Evolutionary conservation across 2,329 filamentous ascomycete species (phyloP).

Genomic region (Fusarium nygamai): DNA sequence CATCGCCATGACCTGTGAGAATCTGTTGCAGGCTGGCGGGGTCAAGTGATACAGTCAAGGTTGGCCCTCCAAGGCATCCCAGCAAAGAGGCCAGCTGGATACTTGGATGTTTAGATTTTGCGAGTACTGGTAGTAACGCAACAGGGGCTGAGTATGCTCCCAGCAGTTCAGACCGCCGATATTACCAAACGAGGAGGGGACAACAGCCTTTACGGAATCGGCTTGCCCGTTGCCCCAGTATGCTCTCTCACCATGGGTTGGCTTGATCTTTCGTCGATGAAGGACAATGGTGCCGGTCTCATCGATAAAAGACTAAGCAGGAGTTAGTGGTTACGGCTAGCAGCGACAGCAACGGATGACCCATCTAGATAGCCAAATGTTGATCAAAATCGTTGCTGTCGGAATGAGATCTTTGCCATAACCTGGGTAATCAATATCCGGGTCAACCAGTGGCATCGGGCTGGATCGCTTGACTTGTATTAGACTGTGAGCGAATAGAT

Average conservation of each 20-base stretch:
- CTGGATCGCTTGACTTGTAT: too few species aligned
- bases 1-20: neutral
- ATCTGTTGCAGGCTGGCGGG: neutral
- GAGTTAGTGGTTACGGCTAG: fast-evolving
- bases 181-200: neutral
- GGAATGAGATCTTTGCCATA: neutral
- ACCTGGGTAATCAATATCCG: neutral
- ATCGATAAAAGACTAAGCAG: neutral
- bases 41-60: neutral
- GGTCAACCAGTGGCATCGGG: neutral
- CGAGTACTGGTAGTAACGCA: neutral
- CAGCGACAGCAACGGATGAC: fast-evolving
- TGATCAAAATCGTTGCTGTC: neutral
- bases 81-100: neutral
- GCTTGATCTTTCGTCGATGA: neutral
- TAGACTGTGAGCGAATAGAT: too few species aligned
- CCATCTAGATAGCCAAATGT: neutral
- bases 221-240: neutral
- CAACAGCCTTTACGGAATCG: neutral
- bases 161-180: neutral
- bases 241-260: neutral
- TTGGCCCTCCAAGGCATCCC: neutral
- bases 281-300: neutral
- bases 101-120: neutral
- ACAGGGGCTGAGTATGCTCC: fast-evolving